A percentile compares a stretch with the other conserved stretches of the same genome.
Evolutionary conservation across 2,329 filamentous ascomycete genomes (phyloP).

Genomic region (Teratosphaeria epicoccoides): DNA sequence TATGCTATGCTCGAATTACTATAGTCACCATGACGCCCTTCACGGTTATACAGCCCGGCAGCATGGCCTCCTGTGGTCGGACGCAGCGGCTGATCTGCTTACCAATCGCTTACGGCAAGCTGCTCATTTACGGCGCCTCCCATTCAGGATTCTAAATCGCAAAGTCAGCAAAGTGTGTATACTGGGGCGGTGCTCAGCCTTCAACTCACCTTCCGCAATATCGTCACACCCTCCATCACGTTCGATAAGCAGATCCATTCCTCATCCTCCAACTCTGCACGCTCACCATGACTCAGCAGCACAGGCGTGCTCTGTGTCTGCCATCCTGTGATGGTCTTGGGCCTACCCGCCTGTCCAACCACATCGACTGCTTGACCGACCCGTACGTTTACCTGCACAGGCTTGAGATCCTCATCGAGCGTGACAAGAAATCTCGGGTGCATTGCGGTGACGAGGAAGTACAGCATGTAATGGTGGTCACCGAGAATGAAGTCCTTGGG

Average conservation of each 20-base stretch:
- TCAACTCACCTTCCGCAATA: slow-evolving; percentile 77
- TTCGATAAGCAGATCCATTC: slow-evolving; percentile 88
- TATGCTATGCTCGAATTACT: not conserved
- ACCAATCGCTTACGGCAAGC: not conserved
- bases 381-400: slow-evolving; percentile 87
- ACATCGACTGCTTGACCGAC: slow-evolving; percentile 98
- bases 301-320: slow-evolving; percentile 99
- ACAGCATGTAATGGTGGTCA: slow-evolving; percentile 82
- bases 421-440: slow-evolving; percentile 94
- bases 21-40: not conserved
- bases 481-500: slow-evolving; percentile 65
- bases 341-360: slow-evolving; percentile 88
- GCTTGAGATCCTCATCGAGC: slow-evolving; percentile 86
- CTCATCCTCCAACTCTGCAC: slow-evolving; percentile 94
- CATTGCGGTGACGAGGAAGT: slow-evolving; percentile 95
- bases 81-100: not conserved
- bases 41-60: not conserved
- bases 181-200: slow-evolving; percentile 71
- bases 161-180: slow-evolving; percentile 62
- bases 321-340: slow-evolving; percentile 99
- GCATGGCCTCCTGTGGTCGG: not conserved
- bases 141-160: slow-evolving; percentile 22
- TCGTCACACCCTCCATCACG: slow-evolving; percentile 87
- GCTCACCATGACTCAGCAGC: slow-evolving; percentile 82
- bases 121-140: slow-evolving; percentile 14